Evolutionary conservation across 805 yeast species (phyloP), one percentile per base, ranked within the genome.

Genomic region (Candida incommunis): DNA sequence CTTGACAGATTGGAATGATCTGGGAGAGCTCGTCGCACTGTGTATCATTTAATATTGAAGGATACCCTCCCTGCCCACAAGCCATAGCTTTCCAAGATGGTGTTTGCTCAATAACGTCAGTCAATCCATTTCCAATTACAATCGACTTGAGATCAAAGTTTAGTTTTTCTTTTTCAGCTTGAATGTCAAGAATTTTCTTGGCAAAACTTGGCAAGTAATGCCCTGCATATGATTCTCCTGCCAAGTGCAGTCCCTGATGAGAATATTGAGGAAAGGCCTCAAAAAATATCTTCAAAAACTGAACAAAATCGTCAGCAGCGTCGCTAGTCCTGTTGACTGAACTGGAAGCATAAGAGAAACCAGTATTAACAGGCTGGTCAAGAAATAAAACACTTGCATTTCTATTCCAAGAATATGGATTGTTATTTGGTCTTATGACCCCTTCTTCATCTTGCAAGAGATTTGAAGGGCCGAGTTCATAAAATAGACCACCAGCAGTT

Each of bases 81-180:
- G 95, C 95, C 96, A 86, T 87, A 63, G 94, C 94, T 60, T 80
- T 78, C 62, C 81, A 84, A 64, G 75, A 74, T 50, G 75, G 76
- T 64, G 80, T 80, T 66, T 85, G 95, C 50, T 75, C 71, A 60
- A 82, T 72, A 7, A 92, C 80, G 65, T 87, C 95, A 31, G 95
- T 84, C 54, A 86, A 74, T 45, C 96, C 96, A 60, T 87, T 87
- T 57, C 96, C 96, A 58, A 87, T 85, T 65, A 87, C 61, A 11
- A 86, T 80, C 2, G 95, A 83, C 3, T 80, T 69, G 55, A 85
- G 71, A 55, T 82, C 72, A 64, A 80, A 80, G 55, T 65, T 59
- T 52, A 9, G 41, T 4, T 20, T 15, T 69, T 74, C 21, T 18
- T 11, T 18, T 4, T n/a, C 15, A 7, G 4, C 11, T 11, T 22